Percentiles rank a stretch among this genome's conserved stretches.
Conservation (phyloP, 129 eudicot genomes). For the Escallonia herrerae region DNA sequence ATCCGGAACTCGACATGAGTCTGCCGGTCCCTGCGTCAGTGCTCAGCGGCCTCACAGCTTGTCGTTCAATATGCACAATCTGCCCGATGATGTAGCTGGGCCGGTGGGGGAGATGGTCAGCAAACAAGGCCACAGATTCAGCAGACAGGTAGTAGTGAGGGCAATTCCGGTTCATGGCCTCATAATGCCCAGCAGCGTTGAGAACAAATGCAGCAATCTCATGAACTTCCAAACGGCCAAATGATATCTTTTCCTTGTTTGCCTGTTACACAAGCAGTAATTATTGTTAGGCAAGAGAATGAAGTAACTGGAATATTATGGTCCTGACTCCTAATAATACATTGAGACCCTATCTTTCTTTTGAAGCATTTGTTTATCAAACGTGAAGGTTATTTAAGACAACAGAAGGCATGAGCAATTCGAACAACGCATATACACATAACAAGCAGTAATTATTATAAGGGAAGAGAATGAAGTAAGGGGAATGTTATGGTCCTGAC, state of each 20-base stretch:
- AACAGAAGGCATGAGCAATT: too few species aligned
- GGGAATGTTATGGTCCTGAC: too few species aligned
- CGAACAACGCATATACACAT: too few species aligned
- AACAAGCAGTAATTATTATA: neutral
- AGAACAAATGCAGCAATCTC: constrained; percentile 89
- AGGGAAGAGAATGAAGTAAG: neutral
- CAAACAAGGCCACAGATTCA: constrained; percentile 78
- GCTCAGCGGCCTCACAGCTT: constrained; percentile 42
- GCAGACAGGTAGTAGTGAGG: constrained; percentile 78
- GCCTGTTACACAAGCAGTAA: constrained; percentile 39
- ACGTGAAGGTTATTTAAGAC: too few species aligned
- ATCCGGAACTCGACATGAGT: constrained; percentile 31
- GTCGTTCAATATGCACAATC: constrained; percentile 81
- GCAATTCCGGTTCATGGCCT: constrained; percentile 83
- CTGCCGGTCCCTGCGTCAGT: constrained; percentile 34
- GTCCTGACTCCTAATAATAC: too few species aligned
- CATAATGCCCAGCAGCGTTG: constrained; percentile 61
- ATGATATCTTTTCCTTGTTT: constrained; percentile 88
- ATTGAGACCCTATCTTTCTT: too few species aligned
- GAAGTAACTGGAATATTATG: too few species aligned
- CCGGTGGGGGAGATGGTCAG: constrained; percentile 62
- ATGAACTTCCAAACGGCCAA: constrained; percentile 76
- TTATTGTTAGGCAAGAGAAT: too few species aligned
- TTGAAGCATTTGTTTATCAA: too few species aligned
- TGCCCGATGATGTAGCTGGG: constrained; percentile 87